phyloP scores from a whole-genome alignment of 2,329 filamentous ascomycete species.

The Bipolaris zeicola region DNA sequence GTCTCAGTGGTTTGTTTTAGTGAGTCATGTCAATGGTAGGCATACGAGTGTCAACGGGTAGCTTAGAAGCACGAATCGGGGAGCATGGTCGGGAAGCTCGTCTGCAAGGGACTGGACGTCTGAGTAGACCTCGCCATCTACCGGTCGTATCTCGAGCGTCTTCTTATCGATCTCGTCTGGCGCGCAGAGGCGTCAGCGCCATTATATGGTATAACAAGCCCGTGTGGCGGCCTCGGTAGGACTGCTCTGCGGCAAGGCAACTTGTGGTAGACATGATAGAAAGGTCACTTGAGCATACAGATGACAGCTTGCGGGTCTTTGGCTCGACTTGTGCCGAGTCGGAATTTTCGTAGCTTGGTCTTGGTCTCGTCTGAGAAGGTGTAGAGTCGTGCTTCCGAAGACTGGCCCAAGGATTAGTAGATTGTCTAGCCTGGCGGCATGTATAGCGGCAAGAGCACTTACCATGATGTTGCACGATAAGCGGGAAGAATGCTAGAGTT shows the following conservation, averaged over 20 bases:
- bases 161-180: slow-evolving; percentile 89
- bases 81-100: slow-evolving; percentile 89
- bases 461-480: slow-evolving; percentile 21
- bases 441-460: slow-evolving; percentile 13
- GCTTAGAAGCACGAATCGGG: slow-evolving; percentile 86
- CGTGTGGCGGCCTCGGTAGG: background rate
- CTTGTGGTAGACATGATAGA: slow-evolving; percentile 3
- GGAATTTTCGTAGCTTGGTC: slow-evolving; percentile 91
- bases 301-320: slow-evolving; percentile 90
- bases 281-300: slow-evolving; percentile 65
- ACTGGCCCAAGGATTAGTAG: slow-evolving; percentile 37
- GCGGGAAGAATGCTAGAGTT: slow-evolving; percentile 5
- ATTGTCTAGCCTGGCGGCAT: background rate
- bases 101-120: slow-evolving; percentile 81
- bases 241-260: background rate
- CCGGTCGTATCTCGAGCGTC: slow-evolving; percentile 85
- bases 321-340: slow-evolving; percentile 84
- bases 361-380: slow-evolving; percentile 91
- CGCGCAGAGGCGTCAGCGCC: slow-evolving; percentile 38
- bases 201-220: slow-evolving; percentile 1
- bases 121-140: slow-evolving; percentile 81
- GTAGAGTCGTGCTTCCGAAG: slow-evolving; percentile 88
- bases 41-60: slow-evolving; percentile 85
- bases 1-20: slow-evolving; percentile 9
- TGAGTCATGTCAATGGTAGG: slow-evolving; percentile 8